phyloP scores from a whole-genome alignment of 192 early-diverging fungal genomes.

The Coemansia reversa region DNA sequence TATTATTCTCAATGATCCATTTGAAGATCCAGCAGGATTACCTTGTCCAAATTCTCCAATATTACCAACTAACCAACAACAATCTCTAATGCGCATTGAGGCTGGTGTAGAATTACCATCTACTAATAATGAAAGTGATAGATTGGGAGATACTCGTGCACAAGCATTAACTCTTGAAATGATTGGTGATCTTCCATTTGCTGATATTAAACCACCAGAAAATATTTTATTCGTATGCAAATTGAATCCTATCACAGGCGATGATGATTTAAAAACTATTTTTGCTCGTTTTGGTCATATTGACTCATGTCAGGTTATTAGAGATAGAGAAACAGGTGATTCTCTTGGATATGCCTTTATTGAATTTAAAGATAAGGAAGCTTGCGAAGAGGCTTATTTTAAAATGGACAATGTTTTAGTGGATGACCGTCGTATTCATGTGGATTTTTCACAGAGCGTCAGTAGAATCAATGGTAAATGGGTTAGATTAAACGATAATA shows the following conservation, averaged over 20 bases:
- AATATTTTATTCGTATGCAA: constrained; percentile 96
- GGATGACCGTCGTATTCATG: constrained; percentile 93
- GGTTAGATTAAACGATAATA: constrained; percentile 40
- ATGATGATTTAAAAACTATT: constrained; percentile 89
- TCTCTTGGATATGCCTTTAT: constrained; percentile 96
- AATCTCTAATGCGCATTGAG: constrained; percentile 71
- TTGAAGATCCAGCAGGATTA: constrained; percentile 74
- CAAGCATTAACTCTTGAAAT: constrained; percentile 95
- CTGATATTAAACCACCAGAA: constrained; percentile 95
- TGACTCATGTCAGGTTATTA: constrained; percentile 84
- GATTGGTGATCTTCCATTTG: constrained; percentile 95
- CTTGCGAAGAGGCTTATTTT: constrained; percentile 90
- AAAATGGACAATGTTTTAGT: constrained; percentile 97
- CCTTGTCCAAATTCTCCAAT: constrained; percentile 68
- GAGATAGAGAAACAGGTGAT: constrained; percentile 78
- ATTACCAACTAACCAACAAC: constrained; percentile 67
- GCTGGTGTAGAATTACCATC: constrained; percentile 73
- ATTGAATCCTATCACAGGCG: constrained; percentile 83
- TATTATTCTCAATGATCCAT: constrained; percentile 90
- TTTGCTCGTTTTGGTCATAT: constrained; percentile 92
- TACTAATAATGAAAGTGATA: constrained; percentile 60
- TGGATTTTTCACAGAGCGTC: constrained; percentile 97
- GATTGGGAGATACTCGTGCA: constrained; percentile 72
- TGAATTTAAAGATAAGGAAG: constrained; percentile 85
- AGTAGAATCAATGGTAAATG: constrained; percentile 80